These are phyloP conservation scores for Paramecium sexaurelia DNA, from an alignment of 73 alveolate species.

Conservation along the genomic window DNA sequence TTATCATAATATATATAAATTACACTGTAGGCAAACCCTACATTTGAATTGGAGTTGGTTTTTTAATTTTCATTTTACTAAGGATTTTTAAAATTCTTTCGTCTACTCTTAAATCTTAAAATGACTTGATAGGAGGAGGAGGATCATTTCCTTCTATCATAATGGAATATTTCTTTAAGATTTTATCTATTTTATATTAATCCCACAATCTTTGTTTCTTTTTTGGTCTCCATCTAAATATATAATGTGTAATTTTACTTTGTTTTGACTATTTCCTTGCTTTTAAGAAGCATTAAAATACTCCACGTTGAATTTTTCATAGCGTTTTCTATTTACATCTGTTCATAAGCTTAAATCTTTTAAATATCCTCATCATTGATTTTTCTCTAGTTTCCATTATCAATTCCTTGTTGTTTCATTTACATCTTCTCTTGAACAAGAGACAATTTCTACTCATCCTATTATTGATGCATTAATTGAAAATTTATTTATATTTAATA, in stretches of 20 bases:
- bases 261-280: slow-evolving; percentile 35
- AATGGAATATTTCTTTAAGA: slow-evolving; percentile 35
- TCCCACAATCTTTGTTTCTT: slow-evolving; percentile 62
- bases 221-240: slow-evolving; percentile 68
- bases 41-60: slow-evolving; percentile 72
- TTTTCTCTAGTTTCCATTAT: background rate
- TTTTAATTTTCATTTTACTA: slow-evolving; percentile 62
- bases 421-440: background rate
- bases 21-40: slow-evolving; percentile 71
- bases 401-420: background rate
- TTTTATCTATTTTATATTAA: slow-evolving; percentile 18
- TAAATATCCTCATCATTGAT: slow-evolving; percentile 2
- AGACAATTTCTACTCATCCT: background rate
- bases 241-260: background rate
- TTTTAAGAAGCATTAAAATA: slow-evolving; percentile 19
- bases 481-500: background rate
- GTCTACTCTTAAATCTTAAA: slow-evolving; percentile 62
- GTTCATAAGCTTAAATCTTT: slow-evolving; percentile 34
- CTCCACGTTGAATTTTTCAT: slow-evolving; percentile 60
- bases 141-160: slow-evolving; percentile 66
- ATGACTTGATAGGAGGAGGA: slow-evolving; percentile 71
- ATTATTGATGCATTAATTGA: background rate
- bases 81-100: slow-evolving; percentile 51
- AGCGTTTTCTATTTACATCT: slow-evolving; percentile 55
- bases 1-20: slow-evolving; percentile 8